Conservation (phyloP, 768 basidiomycete species). For the Mycena indigotica region DNA sequence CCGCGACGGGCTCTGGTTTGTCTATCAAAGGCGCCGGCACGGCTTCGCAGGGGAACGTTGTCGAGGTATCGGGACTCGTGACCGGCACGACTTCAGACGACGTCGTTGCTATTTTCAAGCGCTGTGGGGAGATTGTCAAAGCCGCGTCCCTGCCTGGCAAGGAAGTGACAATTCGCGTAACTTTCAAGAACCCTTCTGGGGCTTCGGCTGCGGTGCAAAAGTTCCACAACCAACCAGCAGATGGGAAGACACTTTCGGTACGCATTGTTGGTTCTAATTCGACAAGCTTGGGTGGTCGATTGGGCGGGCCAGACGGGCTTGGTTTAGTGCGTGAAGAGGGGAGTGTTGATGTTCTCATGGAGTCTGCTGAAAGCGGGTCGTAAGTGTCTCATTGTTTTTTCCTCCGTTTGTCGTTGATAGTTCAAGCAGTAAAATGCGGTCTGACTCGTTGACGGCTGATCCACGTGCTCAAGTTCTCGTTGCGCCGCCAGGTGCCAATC, state of each 20-base stretch:
- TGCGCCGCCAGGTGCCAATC: constrained; percentile 67
- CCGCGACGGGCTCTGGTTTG: constrained; percentile 51
- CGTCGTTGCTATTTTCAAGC: constrained; percentile 83
- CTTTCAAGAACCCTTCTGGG: constrained; percentile 64
- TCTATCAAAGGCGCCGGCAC: constrained; percentile 71
- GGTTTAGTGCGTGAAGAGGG: constrained; percentile 56
- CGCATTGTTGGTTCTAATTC: constrained; percentile 57
- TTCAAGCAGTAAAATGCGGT: constrained; percentile 86
- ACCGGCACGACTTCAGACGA: constrained; percentile 80
- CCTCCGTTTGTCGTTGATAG: background rate
- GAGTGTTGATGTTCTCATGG: constrained; percentile 65
- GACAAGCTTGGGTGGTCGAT: constrained; percentile 54
- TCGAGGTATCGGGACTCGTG: constrained; percentile 75
- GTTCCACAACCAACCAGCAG: constrained; percentile 81
- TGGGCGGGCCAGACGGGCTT: constrained; percentile 56
- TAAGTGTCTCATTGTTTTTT: constrained; percentile 38
- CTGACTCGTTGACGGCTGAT: constrained; percentile 68
- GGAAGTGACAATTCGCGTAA: constrained; percentile 65
- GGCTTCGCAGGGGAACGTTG: constrained; percentile 58
- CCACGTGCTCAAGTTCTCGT: constrained; percentile 71
- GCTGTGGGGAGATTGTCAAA: constrained; percentile 67
- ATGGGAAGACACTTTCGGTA: constrained; percentile 74
- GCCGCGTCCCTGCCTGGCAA: constrained; percentile 40
- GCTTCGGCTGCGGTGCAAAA: constrained; percentile 71
- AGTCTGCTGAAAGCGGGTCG: constrained; percentile 52